Percentiles rank a stretch among this genome's conserved stretches.
These are phyloP conservation scores for Ajuga reptans DNA, from an alignment of 305 asterid genomes.

Conservation along the genomic window DNA sequence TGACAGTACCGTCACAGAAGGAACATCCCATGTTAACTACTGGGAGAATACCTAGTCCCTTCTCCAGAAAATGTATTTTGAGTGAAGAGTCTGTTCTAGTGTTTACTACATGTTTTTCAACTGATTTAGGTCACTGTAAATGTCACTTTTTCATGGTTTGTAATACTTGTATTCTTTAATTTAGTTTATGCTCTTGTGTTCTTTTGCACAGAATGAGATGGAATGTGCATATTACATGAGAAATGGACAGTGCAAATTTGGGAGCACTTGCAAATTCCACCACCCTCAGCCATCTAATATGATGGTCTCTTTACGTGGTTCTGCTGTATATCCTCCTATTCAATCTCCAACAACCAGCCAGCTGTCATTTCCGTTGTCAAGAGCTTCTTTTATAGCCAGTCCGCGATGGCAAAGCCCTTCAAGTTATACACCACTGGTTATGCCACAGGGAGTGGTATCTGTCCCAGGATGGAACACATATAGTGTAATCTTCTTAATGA, in stretches of 20 bases:
- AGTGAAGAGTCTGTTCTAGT: background rate
- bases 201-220: conserved; percentile 52
- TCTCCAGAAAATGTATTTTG: conserved; percentile 1
- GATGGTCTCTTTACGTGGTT: conserved; percentile 83
- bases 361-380: conserved; percentile 54
- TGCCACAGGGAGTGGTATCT: conserved; percentile 87
- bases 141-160: background rate
- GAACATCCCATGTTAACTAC: background rate
- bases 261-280: conserved; percentile 88
- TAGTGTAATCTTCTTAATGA: conserved; percentile 48
- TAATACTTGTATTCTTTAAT: conserved; percentile 13
- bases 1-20: background rate
- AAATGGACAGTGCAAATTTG: conserved; percentile 93
- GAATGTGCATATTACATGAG: conserved; percentile 88
- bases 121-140: conserved; percentile 2
- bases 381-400: conserved; percentile 75
- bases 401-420: conserved; percentile 95
- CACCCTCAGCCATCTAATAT: conserved; percentile 91
- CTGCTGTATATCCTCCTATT: conserved; percentile 79
- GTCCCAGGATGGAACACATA: conserved; percentile 77
- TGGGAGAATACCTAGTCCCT: background rate
- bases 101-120: conserved; percentile 11
- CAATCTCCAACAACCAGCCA: conserved; percentile 83
- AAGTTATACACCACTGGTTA: conserved; percentile 68
- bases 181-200: conserved; percentile 11